These are phyloP conservation scores for Jaapia argillacea DNA, from an alignment of 768 basidiomycete genomes.

Conservation along the genomic window DNA sequence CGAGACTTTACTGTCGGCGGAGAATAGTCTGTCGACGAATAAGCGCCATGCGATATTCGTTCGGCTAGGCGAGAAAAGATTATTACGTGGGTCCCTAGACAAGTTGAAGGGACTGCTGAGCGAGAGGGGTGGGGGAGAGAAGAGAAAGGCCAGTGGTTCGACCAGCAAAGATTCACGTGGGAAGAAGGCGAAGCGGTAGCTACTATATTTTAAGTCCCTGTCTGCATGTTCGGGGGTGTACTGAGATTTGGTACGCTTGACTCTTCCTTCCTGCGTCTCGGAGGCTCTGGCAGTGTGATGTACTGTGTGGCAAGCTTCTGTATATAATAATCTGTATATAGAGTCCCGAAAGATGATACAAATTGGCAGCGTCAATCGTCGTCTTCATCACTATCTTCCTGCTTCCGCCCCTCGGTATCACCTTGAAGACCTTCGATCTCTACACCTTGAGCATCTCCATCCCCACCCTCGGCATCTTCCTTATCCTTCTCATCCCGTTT, in stretches of 20 bases:
- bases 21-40: conserved; percentile 27
- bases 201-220: too few relatives aligned
- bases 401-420: conserved; percentile 17
- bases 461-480: conserved; percentile 34
- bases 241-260: too few relatives aligned
- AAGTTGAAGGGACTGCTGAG: too few relatives aligned
- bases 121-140: too few relatives aligned
- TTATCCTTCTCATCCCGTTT: conserved; percentile 55
- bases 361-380: background rate
- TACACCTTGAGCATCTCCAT: conserved; percentile 16
- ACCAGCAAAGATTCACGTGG: too few relatives aligned
- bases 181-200: too few relatives aligned
- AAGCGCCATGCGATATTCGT: conserved; percentile 59
- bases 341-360: background rate
- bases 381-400: background rate
- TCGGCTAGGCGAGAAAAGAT: conserved; percentile 71
- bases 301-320: too few relatives aligned
- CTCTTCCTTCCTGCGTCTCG: too few relatives aligned
- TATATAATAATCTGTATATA: too few relatives aligned
- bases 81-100: conserved; percentile 29
- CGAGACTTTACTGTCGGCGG: conserved; percentile 25
- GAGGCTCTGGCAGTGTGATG: too few relatives aligned
- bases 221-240: too few relatives aligned
- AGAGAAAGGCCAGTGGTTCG: too few relatives aligned
- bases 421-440: conserved; percentile 22